phyloP scores from a whole-genome alignment of 2,329 filamentous ascomycete genomes.

The Colletotrichum sp. region DNA sequence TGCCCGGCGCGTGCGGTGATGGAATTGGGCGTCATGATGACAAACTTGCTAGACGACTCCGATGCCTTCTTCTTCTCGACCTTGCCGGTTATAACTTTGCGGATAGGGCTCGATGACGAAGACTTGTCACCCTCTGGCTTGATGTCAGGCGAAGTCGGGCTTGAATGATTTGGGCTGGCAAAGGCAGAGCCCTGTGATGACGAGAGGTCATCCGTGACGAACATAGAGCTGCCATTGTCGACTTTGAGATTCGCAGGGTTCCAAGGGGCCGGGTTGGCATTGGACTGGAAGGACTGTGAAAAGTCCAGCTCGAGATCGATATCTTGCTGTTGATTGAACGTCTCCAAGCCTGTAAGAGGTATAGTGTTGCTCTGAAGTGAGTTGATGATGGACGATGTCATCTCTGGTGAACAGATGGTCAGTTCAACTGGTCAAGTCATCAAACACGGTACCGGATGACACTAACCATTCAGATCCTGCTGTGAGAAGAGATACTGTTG shows the following conservation, averaged over 20 bases:
- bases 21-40: slow-evolving; percentile 60
- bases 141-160: slow-evolving; percentile 29
- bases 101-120: slow-evolving; percentile 37
- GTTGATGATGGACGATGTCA: slow-evolving; percentile 31
- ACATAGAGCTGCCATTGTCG: slow-evolving; percentile 33
- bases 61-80: slow-evolving; percentile 49
- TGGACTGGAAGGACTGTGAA: slow-evolving; percentile 33
- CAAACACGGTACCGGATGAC: neutral
- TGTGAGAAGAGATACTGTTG: slow-evolving; percentile 45
- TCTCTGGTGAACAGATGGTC: slow-evolving; percentile 25
- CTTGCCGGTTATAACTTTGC: slow-evolving; percentile 48
- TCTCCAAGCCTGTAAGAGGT: slow-evolving; percentile 26
- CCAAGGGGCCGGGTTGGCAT: slow-evolving; percentile 45
- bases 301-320: slow-evolving; percentile 42
- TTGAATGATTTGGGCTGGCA: slow-evolving; percentile 26
- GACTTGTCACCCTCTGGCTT: slow-evolving; percentile 32
- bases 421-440: neutral
- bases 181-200: slow-evolving; percentile 35
- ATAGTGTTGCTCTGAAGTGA: slow-evolving; percentile 33
- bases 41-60: slow-evolving; percentile 45
- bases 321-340: slow-evolving; percentile 30
- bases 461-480: slow-evolving; percentile 37
- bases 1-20: slow-evolving; percentile 56
- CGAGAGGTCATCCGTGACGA: slow-evolving; percentile 44
- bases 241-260: slow-evolving; percentile 40